Evolutionary conservation across 73 alveolate species (phyloP), one percentile per base, ranked within the genome.

Genomic region (Diophrys sp.): DNA sequence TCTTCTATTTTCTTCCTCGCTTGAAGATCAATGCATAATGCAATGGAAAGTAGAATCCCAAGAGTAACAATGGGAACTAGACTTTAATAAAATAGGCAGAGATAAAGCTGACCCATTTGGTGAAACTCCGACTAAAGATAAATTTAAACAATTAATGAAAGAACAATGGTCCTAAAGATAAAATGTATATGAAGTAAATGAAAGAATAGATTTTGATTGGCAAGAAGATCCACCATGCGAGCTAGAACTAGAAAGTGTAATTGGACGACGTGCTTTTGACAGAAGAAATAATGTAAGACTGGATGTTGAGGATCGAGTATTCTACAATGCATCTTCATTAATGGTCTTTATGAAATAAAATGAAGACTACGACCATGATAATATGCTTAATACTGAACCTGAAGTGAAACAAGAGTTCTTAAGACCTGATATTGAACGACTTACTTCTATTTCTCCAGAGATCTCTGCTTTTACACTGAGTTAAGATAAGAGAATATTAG

Each of bases 261-360:
- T 82, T 69, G 99, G 99, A 23, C 89, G 99, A 74, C 93, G 97
- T 78, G 99, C 99, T 0, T 90, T 78, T 82, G 98, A 96, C 69
- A 90, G 98, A 78, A 82, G 99, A 83, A 90, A 94, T 76, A 97
- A 97, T 80, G 79, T 97, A 30, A 91, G 89, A 87, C 89, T 95
- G 77, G 99, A 97, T 73, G 89, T 91, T 84, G 86, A 91, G 79
- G 97, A 97, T 76, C 89, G 98, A 72, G 78, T 97, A 14, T 82
- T 97, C 32, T 97, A 95, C 74, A 85, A 90, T 31, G 96, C 98
- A 30, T 96, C 98, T 31, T 89, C 97, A 24, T 74, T 94, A 68
- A 92, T 94, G 29, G 97, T 92, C n/a, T 92, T 77, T 14, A 74
- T 90, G 69, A 56, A 67, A 56, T 44, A 11, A 44, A 44, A 44